Evolutionary conservation across 1,139 yeast species (phyloP).

Genomic region (Debaryomyces subglobosus): DNA sequence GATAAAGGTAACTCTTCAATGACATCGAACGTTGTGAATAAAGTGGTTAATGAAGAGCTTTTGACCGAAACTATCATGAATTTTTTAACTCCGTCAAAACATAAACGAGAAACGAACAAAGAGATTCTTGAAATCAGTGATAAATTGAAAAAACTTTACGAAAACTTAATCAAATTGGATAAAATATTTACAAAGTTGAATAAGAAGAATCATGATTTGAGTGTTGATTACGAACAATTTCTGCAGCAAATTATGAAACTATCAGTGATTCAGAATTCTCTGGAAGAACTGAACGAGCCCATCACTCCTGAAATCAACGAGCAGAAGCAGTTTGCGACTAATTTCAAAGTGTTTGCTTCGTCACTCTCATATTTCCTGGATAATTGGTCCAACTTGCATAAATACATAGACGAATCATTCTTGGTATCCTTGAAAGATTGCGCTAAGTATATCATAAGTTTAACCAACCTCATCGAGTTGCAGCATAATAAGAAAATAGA

Average conservation of each 20-base stretch:
- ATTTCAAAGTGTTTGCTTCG: slow-evolving; percentile 44
- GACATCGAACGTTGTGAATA: slow-evolving; percentile 36
- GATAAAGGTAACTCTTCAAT: slow-evolving; percentile 22
- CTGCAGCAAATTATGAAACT: slow-evolving; percentile 70
- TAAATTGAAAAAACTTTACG: slow-evolving; percentile 80
- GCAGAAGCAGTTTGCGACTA: slow-evolving; percentile 21
- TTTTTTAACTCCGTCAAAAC: slow-evolving; percentile 77
- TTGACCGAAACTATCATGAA: slow-evolving; percentile 88
- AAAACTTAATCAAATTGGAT: slow-evolving; percentile 77
- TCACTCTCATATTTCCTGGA: slow-evolving; percentile 54
- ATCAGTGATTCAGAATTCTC: slow-evolving; percentile 45
- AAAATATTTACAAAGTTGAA: slow-evolving; percentile 74
- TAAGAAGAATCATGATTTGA: slow-evolving; percentile 71
- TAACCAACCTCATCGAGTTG: slow-evolving; percentile 74
- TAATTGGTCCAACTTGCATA: slow-evolving; percentile 47
- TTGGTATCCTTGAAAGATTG: slow-evolving; percentile 83
- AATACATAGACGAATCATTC: slow-evolving; percentile 78
- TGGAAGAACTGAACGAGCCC: not conserved
- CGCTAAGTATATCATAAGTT: slow-evolving; percentile 78
- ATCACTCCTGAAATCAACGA: not conserved
- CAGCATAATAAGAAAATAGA: slow-evolving; percentile 93
- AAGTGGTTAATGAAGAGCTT: slow-evolving; percentile 59
- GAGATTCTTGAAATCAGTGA: slow-evolving; percentile 86
- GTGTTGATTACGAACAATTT: slow-evolving; percentile 73
- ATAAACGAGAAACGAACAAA: slow-evolving; percentile 67